Percentiles rank a stretch among this genome's conserved stretches.
These are phyloP conservation scores for Gnomoniopsis sp. DNA, from an alignment of 2,329 filamentous ascomycete species.

Conservation along the genomic window DNA sequence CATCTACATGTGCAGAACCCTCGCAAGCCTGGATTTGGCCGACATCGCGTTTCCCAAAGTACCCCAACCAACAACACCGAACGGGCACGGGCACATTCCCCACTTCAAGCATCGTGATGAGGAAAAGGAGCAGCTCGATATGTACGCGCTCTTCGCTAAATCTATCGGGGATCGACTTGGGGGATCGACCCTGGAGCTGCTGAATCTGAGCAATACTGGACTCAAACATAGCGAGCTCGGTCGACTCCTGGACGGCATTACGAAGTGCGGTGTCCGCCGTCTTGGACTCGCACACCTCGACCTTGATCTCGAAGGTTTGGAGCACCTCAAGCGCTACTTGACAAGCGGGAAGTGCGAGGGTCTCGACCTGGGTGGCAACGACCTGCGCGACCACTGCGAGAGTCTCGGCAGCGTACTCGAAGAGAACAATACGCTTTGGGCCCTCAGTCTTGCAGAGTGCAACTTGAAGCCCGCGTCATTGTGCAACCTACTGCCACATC, in stretches of 20 bases:
- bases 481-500: constrained; percentile 69
- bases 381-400: constrained; percentile 56
- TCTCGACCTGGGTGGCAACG: constrained; percentile 84
- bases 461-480: constrained; percentile 72
- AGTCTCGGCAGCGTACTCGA: constrained; percentile 50
- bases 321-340: constrained; percentile 74
- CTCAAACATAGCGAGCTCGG: constrained; percentile 69
- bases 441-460: constrained; percentile 82
- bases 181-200: constrained; percentile 72
- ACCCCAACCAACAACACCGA: constrained; percentile 20
- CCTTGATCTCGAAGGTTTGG: constrained; percentile 69
- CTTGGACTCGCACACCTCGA: constrained; percentile 82
- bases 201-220: constrained; percentile 78
- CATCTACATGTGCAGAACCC: constrained; percentile 80
- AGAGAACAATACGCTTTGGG: constrained; percentile 63
- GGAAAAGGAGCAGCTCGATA: constrained; percentile 36
- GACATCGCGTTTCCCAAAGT: constrained; percentile 70
- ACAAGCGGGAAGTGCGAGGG: constrained; percentile 77
- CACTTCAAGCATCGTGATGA: constrained; percentile 26
- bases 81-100: constrained; percentile 21
- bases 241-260: constrained; percentile 76
- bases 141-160: constrained; percentile 67
- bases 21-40: constrained; percentile 84
- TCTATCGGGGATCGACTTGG: constrained; percentile 74
- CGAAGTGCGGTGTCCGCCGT: constrained; percentile 71